Conservation (phyloP, 129 eudicot genomes). For the Pittosporum tobira region DNA sequence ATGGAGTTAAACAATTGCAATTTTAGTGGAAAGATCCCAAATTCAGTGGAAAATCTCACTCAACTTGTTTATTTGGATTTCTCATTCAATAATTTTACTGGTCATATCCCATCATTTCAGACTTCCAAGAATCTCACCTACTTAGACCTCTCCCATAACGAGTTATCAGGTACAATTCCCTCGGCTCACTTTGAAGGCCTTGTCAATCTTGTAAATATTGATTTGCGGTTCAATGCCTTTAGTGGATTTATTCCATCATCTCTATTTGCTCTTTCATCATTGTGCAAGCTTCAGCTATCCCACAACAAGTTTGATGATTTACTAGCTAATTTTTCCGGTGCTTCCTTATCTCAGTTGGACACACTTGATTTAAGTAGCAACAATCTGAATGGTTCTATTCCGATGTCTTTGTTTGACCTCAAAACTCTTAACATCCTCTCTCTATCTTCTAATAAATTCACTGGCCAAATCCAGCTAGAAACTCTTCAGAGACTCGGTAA, state of each 20-base stretch:
- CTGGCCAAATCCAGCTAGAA: conserved; percentile 28
- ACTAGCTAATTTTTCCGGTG: conserved; percentile 15
- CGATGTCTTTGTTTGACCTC: conserved; percentile 40
- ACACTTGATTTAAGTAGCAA: conserved; percentile 50
- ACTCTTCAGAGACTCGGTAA: conserved; percentile 22
- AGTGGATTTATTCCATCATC: conserved; percentile 44
- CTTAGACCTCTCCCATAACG: conserved; percentile 42
- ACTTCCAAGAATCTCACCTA: conserved; percentile 32
- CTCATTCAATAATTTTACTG: conserved; percentile 31
- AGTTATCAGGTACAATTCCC: conserved; percentile 36
- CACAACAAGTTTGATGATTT: conserved; percentile 35
- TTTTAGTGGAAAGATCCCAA: conserved; percentile 44
- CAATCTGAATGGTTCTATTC: conserved; percentile 39
- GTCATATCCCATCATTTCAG: conserved; percentile 31
- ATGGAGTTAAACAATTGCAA: conserved; percentile 27
- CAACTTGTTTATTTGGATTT: conserved; percentile 32
- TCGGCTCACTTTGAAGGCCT: conserved; percentile 35
- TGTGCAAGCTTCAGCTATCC: conserved; percentile 37
- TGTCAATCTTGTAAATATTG: conserved; percentile 17
- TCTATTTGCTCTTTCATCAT: conserved; percentile 33
- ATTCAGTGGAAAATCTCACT: conserved; percentile 26
- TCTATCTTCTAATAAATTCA: conserved; percentile 45
- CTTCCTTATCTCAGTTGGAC: conserved; percentile 20
- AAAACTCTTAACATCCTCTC: conserved; percentile 28
- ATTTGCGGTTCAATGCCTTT: conserved; percentile 36